Conservation (phyloP, 169 alveolate genomes). For the Plasmodium adleri region DNA sequence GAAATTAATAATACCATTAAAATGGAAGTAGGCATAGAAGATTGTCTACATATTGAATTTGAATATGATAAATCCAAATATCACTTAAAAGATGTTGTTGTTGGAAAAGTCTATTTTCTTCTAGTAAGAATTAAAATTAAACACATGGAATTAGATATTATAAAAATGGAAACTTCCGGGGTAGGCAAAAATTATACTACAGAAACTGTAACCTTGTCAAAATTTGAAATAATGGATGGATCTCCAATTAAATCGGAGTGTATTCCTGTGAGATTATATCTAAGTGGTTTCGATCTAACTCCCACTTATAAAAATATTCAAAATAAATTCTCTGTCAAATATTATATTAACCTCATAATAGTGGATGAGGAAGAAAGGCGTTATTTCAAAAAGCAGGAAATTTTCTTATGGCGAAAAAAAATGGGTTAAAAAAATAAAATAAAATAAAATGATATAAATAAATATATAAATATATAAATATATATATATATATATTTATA, state of each 20-base stretch:
- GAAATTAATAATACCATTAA: constrained; percentile 93
- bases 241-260: constrained; percentile 97
- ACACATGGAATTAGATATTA: constrained; percentile 95
- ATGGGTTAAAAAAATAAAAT: constrained; percentile 81
- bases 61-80: constrained; percentile 95
- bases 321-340: constrained; percentile 95
- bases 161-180: constrained; percentile 81
- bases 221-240: constrained; percentile 99
- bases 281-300: constrained; percentile 97
- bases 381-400: constrained; percentile 97
- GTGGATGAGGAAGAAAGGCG: constrained; percentile 97
- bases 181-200: constrained; percentile 86
- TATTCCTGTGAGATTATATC: constrained; percentile 96
- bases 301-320: constrained; percentile 98
- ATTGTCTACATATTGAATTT: constrained; percentile 96
- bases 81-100: constrained; percentile 97
- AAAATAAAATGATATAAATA: neutral
- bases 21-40: constrained; percentile 99
- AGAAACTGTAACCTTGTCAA: constrained; percentile 96
- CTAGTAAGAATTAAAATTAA: constrained; percentile 98
- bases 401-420: constrained; percentile 97
- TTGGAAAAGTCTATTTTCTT: constrained; percentile 97
- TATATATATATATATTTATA: neutral
- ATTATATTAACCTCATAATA: constrained; percentile 96
- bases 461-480: neutral